Conservation (phyloP, 139 green algal genomes). For the Chlorella sp. region DNA sequence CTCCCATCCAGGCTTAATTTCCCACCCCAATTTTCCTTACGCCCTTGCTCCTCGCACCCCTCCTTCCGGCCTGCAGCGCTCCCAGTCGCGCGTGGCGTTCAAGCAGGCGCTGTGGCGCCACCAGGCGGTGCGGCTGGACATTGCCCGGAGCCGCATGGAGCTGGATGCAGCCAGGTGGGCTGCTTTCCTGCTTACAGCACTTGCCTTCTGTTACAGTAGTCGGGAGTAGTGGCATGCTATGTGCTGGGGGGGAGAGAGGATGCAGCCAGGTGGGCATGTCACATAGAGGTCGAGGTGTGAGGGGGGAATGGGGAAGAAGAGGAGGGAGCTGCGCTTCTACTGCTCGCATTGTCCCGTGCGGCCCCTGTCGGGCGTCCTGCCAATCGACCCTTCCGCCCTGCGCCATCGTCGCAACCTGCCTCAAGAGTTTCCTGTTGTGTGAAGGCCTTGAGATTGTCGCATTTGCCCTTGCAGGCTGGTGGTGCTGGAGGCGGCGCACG, state of each 20-base stretch:
- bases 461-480: constrained; percentile 61
- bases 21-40: background rate
- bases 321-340: background rate
- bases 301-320: background rate
- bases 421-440: no score
- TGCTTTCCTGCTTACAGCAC: background rate
- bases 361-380: background rate
- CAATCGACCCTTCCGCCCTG: no score
- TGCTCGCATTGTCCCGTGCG: no score
- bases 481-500: constrained; percentile 84
- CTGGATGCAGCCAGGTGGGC: constrained; percentile 58
- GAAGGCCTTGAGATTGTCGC: no score
- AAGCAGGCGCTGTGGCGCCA: constrained; percentile 67
- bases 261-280: constrained; percentile 29
- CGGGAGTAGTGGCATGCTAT: no score
- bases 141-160: constrained; percentile 64
- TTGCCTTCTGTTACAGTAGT: no score
- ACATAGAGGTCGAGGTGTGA: background rate
- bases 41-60: no score
- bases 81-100: constrained; percentile 22
- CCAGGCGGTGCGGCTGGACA: constrained; percentile 63
- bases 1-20: background rate
- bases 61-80: background rate
- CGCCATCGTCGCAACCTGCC: no score
- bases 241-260: no score